Conservation (phyloP, 2,329 filamentous ascomycete species). For the Davidsoniella eucalypti region DNA sequence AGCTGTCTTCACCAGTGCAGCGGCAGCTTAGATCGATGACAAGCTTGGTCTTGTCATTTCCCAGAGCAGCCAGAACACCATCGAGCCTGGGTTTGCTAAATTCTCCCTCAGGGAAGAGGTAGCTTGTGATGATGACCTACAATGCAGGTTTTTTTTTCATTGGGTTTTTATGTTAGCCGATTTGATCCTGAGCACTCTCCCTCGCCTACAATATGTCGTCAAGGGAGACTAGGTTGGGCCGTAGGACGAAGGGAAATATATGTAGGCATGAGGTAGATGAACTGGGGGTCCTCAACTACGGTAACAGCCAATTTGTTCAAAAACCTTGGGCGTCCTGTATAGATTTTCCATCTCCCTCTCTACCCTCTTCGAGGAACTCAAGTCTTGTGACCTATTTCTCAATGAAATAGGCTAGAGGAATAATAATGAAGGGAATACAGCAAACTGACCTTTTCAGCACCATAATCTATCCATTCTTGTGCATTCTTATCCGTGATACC, state of each 20-base stretch:
- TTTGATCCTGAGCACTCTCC: not conserved
- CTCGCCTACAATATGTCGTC: no score
- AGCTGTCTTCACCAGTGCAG: slow-evolving; percentile 50
- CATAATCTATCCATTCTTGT: slow-evolving; percentile 66
- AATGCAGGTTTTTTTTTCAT: not conserved
- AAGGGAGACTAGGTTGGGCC: no score
- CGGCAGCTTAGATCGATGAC: slow-evolving; percentile 94
- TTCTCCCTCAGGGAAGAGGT: slow-evolving; percentile 67
- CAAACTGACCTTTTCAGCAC: slow-evolving; percentile 63
- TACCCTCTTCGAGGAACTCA: no score
- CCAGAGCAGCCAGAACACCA: slow-evolving; percentile 55
- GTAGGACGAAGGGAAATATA: no score
- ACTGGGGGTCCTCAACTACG: no score
- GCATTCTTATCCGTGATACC: slow-evolving; percentile 82
- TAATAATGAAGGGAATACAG: no score
- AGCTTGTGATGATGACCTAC: slow-evolving; percentile 95
- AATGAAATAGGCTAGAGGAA: no score
- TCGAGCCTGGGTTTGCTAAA: slow-evolving; percentile 68
- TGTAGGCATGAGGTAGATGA: no score
- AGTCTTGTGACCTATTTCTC: no score
- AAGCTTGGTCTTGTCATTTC: slow-evolving; percentile 59
- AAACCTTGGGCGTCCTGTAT: no score
- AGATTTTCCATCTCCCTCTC: no score
- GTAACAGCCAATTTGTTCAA: no score
- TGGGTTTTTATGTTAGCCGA: not conserved